Base-by-base conservation (phyloP, 208 protist species). In the Strigomonas culicis region DNA sequence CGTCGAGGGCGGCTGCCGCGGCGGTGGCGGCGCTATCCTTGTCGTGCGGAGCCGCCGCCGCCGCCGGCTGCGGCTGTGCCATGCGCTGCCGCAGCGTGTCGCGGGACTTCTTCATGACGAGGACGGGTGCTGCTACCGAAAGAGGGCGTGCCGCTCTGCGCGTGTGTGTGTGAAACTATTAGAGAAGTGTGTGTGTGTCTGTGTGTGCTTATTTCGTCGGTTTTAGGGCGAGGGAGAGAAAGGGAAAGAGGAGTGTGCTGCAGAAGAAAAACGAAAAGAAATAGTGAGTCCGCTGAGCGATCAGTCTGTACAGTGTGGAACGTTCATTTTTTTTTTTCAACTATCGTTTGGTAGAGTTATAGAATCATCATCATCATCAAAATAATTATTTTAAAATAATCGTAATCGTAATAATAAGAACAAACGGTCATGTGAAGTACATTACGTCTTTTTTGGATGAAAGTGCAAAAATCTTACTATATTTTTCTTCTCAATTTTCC, bases 371-470 rank as follows among this genome's bases (percentile, higher is more conserved):
- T 39, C 34, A 52, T 52, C n/a, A 52, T 52, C 8, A 52, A 52
- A 52, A 52, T 19, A 52, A 13, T 30, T 10, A 52, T 10, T n/a
- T 19, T 22, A 52, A 52, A 28, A 28, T 22, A 52, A 52, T 52
- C 7, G 13, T 52, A 57, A 51, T 52, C 46, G 32, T 52, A 3
- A 28, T 52, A 52, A 51, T 39, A 39, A 52, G 2, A n/a, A 49
- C 41, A 41, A 63, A 24, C 4, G 43, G 2, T 31, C 36, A 52
- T 36, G 11, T 34, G 25, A 63, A 25, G n/a, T 41, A 43, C 17
- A 25, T 24, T 63, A 39, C 34, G 43, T 6, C 10, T 24, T 49
- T 39, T 57, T 57, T 57, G 7, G 6, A 21, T 28, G 8, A 47
- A 3, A 28, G 19, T 34, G 13, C 4, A 32, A 34, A 21, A 1